Conservation (phyloP, 176 grass and related monocot genomes). For the Typha latifolia region DNA sequence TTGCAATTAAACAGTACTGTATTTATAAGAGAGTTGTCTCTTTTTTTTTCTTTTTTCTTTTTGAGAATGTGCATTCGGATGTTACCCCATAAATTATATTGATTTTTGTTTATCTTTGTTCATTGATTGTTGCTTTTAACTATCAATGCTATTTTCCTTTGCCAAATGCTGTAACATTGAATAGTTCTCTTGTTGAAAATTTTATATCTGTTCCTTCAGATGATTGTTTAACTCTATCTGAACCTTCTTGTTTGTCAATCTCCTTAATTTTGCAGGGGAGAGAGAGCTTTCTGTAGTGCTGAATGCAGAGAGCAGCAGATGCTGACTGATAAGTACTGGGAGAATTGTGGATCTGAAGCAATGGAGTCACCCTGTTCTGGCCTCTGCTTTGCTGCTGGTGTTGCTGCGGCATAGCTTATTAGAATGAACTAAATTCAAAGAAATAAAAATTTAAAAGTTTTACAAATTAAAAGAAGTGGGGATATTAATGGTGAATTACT, state of each 20-base stretch:
- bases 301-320: conserved; percentile 53
- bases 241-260: not conserved
- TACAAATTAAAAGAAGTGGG: not conserved
- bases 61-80: no score
- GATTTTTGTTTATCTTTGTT: no score
- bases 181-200: not conserved
- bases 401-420: conserved; percentile 23
- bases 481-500: not conserved
- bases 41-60: no score
- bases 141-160: no score
- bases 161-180: not conserved
- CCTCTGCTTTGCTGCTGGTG: conserved; percentile 28
- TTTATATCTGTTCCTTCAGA: not conserved
- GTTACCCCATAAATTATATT: no score
- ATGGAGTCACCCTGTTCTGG: conserved; percentile 22
- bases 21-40: no score
- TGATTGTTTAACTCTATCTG: not conserved
- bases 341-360: conserved; percentile 29
- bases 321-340: conserved; percentile 31
- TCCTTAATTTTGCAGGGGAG: conserved; percentile 25
- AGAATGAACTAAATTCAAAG: not conserved
- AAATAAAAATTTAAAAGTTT: not conserved
- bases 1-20: no score
- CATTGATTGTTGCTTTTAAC: no score
- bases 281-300: conserved; percentile 57